A percentile compares a stretch with the other conserved stretches of the same genome.
Conservation (phyloP, 108 stramenopile species). For the Seminavis robusta region DNA sequence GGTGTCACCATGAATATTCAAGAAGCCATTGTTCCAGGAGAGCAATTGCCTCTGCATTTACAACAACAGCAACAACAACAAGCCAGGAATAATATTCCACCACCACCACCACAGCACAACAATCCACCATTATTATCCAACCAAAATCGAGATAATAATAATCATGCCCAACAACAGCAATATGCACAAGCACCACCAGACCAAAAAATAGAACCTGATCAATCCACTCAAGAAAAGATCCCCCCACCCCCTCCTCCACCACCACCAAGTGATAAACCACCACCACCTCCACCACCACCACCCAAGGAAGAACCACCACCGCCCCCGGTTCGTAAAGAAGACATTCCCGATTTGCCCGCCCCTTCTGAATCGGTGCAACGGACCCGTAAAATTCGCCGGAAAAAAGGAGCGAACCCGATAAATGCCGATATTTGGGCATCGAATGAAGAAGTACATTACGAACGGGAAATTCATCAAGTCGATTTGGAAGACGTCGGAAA, state of each 20-base stretch:
- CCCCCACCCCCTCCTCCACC: slow-evolving; percentile 17
- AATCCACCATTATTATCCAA: too few species aligned
- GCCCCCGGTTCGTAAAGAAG: background rate
- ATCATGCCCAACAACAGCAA: background rate
- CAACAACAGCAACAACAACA: slow-evolving; percentile 9
- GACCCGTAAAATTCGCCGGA: slow-evolving; percentile 5
- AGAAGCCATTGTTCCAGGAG: slow-evolving; percentile 47
- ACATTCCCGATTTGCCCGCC: slow-evolving; percentile 40
- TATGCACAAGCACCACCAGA: too few species aligned
- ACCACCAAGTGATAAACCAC: slow-evolving; percentile 18
- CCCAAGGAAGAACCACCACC: background rate
- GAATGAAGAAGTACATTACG: slow-evolving; percentile 77
- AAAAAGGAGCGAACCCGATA: slow-evolving; percentile 6
- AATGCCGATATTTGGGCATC: slow-evolving; percentile 84
- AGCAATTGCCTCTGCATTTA: slow-evolving; percentile 16
- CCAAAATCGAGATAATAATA: background rate
- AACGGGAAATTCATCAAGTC: slow-evolving; percentile 39
- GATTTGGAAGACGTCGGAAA: slow-evolving; percentile 45
- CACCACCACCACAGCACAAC: too few species aligned
- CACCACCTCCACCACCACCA: background rate
- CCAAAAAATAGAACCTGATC: too few species aligned
- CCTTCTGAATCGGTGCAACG: slow-evolving; percentile 66
- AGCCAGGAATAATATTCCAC: slow-evolving; percentile 3
- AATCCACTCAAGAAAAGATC: too few species aligned
- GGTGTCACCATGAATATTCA: slow-evolving; percentile 41